Evolutionary conservation across 169 alveolate genomes (phyloP).

Genomic region (Plasmodium cynomolgi): DNA sequence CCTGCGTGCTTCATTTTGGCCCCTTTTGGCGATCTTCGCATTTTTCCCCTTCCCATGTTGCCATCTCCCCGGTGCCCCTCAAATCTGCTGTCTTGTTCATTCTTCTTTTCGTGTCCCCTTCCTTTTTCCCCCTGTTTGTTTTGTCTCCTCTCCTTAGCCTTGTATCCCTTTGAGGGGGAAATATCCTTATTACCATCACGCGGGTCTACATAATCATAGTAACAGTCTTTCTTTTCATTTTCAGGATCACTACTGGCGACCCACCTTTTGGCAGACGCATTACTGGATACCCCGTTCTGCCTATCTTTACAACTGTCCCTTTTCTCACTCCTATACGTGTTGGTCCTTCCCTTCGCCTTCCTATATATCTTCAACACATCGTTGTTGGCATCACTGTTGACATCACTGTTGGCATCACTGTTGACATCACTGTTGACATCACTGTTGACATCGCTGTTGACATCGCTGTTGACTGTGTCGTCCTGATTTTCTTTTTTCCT

Average conservation of each 20-base stretch:
- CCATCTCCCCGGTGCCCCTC: background rate
- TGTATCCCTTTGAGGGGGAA: background rate
- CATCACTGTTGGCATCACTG: too few relatives aligned
- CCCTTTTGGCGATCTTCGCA: background rate
- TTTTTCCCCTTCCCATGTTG: background rate
- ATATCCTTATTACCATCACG: background rate
- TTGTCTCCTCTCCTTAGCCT: background rate
- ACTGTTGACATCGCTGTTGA: constrained; percentile 1
- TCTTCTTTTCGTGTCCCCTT: background rate
- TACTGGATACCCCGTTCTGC: background rate
- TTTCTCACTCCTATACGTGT: background rate
- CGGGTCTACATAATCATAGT: background rate
- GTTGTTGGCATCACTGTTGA: constrained; percentile 3
- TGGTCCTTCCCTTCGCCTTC: background rate
- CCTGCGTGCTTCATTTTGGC: background rate
- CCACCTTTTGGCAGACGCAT: background rate
- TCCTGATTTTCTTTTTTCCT: constrained; percentile 9
- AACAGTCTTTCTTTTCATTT: background rate
- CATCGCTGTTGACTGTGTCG: background rate
- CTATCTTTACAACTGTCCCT: background rate
- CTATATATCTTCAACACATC: constrained; percentile 14
- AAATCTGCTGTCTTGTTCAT: background rate
- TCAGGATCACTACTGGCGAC: background rate
- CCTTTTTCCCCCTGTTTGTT: background rate
- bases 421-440: background rate